A percentile compares a stretch with the other conserved stretches of the same genome.
These are phyloP conservation scores for Penicillium vulpinum DNA, from an alignment of 2,329 filamentous ascomycete genomes.

Conservation along the genomic window DNA sequence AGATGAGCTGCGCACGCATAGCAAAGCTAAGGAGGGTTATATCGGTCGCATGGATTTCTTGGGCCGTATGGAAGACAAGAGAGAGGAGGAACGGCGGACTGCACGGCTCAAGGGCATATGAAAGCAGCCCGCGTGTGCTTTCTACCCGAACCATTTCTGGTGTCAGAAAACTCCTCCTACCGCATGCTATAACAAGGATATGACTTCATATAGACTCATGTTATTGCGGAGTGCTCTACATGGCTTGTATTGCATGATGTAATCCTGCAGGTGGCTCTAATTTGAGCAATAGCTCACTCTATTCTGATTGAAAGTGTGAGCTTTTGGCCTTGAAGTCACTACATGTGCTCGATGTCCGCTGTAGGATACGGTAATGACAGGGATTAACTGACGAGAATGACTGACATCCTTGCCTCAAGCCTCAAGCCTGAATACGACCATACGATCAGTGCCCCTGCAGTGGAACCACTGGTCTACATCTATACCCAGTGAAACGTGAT, in stretches of 20 bases:
- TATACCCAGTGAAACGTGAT: background rate
- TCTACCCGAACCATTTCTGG: background rate
- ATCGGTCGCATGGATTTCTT: constrained; percentile 64
- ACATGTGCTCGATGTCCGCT: background rate
- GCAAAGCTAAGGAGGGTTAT: constrained; percentile 63
- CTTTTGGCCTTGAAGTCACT: background rate
- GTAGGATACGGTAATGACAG: background rate
- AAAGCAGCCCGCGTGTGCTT: background rate
- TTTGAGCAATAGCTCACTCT: background rate
- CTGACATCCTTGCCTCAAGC: background rate
- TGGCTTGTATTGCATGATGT: background rate
- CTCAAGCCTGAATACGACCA: background rate
- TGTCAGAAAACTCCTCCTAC: background rate
- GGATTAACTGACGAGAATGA: background rate
- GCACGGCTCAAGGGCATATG: constrained; percentile 49
- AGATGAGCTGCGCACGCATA: constrained; percentile 62
- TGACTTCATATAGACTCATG: background rate
- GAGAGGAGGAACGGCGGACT: constrained; percentile 57
- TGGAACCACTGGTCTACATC: background rate
- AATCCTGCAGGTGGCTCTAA: background rate
- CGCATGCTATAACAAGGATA: background rate
- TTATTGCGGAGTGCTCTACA: background rate
- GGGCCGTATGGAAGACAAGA: constrained; percentile 56
- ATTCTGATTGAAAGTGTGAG: background rate
- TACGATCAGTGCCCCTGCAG: background rate